Evolutionary conservation across 2,329 filamentous ascomycete genomes (phyloP).

Genomic region (Beauveria scarabaeidicola): DNA sequence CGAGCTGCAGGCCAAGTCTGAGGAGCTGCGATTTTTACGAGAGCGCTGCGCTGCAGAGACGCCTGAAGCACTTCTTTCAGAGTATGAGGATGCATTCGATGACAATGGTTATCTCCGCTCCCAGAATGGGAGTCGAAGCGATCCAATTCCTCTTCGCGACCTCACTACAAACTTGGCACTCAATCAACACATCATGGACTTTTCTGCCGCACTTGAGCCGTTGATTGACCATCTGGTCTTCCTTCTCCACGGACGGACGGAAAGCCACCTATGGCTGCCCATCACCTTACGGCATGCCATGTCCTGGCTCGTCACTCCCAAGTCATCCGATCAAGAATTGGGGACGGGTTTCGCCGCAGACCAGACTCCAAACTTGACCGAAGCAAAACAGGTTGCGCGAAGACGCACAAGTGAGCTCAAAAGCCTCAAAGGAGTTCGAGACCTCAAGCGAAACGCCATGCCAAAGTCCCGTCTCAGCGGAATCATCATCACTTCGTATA

Average conservation of each 20-base stretch:
- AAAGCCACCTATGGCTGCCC: slow-evolving; percentile 33
- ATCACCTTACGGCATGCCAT: slow-evolving; percentile 30
- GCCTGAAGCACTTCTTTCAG: slow-evolving; percentile 31
- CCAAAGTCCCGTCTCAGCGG: slow-evolving; percentile 14
- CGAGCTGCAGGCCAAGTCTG: slow-evolving; percentile 16
- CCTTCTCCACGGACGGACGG: slow-evolving; percentile 27
- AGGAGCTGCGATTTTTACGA: slow-evolving; percentile 20
- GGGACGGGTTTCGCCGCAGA: neutral
- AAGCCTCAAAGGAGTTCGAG: neutral
- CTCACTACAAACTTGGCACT: slow-evolving; percentile 37
- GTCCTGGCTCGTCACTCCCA: slow-evolving; percentile 28
- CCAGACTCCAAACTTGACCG: neutral
- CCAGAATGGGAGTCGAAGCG: slow-evolving; percentile 13
- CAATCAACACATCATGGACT: slow-evolving; percentile 31
- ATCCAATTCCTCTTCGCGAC: slow-evolving; percentile 24
- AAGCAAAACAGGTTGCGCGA: neutral
- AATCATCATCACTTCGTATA: slow-evolving; percentile 20
- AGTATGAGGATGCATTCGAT: slow-evolving; percentile 33
- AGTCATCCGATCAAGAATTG: neutral
- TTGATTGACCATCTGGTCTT: slow-evolving; percentile 28
- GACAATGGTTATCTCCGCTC: slow-evolving; percentile 24
- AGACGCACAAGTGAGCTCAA: neutral
- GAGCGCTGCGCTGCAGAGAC: slow-evolving; percentile 22
- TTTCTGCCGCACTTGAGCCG: slow-evolving; percentile 20
- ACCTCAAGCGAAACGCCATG: neutral